A percentile compares a stretch with the other conserved stretches of the same genome.
These are phyloP conservation scores for Fusarium annulatum DNA, from an alignment of 2,329 filamentous ascomycete species.

Conservation along the genomic window DNA sequence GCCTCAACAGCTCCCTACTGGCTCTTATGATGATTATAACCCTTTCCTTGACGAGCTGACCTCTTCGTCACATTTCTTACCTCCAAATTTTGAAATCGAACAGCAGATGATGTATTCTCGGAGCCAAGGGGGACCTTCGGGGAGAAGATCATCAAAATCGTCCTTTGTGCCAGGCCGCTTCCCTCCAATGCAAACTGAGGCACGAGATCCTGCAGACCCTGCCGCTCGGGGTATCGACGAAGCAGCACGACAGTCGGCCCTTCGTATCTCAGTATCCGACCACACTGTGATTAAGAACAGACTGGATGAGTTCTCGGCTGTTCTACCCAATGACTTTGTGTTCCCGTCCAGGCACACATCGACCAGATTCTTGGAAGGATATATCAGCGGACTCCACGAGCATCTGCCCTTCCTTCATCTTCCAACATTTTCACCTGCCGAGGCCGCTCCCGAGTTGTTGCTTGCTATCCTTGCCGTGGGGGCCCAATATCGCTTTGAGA, in stretches of 20 bases:
- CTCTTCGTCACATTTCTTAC: constrained; percentile 65
- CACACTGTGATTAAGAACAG: constrained; percentile 67
- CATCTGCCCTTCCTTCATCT: constrained; percentile 72
- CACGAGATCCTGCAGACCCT: constrained; percentile 54
- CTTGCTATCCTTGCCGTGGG: constrained; percentile 75
- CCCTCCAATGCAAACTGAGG: constrained; percentile 64
- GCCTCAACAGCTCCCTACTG: constrained; percentile 44
- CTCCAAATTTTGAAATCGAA: constrained; percentile 65
- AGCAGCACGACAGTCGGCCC: constrained; percentile 46
- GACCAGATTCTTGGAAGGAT: constrained; percentile 76
- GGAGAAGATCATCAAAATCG: constrained; percentile 59
- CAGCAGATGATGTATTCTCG: constrained; percentile 65
- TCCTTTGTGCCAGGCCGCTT: constrained; percentile 65
- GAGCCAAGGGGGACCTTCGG: constrained; percentile 52
- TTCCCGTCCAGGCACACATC: constrained; percentile 77
- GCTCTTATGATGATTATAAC: constrained; percentile 67
- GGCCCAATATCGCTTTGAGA: constrained; percentile 73
- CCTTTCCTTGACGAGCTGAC: constrained; percentile 69
- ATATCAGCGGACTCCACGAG: constrained; percentile 73
- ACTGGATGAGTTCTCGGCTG: constrained; percentile 70
- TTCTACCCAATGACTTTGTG: constrained; percentile 71
- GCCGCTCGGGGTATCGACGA: constrained; percentile 47
- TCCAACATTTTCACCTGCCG: constrained; percentile 71
- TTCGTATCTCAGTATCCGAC: constrained; percentile 66
- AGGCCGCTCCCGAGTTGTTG: constrained; percentile 75